These are phyloP conservation scores for Calonectria pauciramosa DNA, from an alignment of 2,329 filamentous ascomycete genomes.

Conservation along the genomic window DNA sequence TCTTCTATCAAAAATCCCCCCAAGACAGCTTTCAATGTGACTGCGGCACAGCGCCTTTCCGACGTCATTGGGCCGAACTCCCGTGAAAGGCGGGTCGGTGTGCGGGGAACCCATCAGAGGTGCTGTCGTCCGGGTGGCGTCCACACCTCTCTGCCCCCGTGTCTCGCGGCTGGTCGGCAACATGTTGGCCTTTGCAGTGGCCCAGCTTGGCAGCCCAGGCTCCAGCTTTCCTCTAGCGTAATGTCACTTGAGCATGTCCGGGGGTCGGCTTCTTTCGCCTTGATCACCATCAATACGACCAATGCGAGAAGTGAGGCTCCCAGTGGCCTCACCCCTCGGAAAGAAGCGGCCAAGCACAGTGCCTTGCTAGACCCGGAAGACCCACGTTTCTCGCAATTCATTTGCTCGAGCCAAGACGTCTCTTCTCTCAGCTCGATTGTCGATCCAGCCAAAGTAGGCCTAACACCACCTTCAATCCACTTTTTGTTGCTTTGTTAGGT, in stretches of 20 bases:
- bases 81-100: neutral
- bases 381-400: neutral
- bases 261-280: neutral
- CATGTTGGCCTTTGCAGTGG: neutral
- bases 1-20: neutral
- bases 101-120: neutral
- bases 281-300: slow-evolving; percentile 6
- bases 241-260: neutral
- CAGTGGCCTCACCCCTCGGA: neutral
- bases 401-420: neutral
- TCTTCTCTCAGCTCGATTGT: neutral
- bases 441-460: slow-evolving; percentile 1
- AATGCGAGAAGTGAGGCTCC: slow-evolving; percentile 16
- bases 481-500: slow-evolving; percentile 19
- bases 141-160: slow-evolving; percentile 1
- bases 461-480: slow-evolving; percentile 15
- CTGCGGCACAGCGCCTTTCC: neutral
- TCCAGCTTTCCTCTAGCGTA: neutral
- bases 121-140: neutral
- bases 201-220: slow-evolving; percentile 2
- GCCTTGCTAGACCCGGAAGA: neutral
- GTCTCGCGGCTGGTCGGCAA: slow-evolving; percentile 1
- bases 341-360: neutral
- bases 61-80: slow-evolving; percentile 3
- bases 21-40: neutral